A percentile compares a stretch with the other conserved stretches of the same genome.
phyloP scores from a whole-genome alignment of 768 basidiomycete genomes.

The Polyporus arcularius region DNA sequence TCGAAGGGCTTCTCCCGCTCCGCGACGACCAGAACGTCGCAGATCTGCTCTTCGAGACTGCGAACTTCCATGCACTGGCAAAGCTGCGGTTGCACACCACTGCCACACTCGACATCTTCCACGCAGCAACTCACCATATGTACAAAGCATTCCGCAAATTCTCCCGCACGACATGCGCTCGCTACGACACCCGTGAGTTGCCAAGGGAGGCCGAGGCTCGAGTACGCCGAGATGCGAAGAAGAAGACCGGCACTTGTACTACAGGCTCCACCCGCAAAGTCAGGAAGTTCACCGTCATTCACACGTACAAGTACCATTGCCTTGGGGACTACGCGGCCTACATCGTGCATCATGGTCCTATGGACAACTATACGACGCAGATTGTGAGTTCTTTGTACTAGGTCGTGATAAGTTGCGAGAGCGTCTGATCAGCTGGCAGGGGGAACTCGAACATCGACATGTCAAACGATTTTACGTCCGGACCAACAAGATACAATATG shows the following conservation, averaged over 20 bases:
- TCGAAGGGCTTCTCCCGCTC: no score
- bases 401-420: no score
- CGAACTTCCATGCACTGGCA: conserved; percentile 39
- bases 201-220: conserved; percentile 35
- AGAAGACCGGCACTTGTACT: background rate
- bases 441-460: conserved; percentile 37
- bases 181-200: conserved; percentile 36
- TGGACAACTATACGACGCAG: no score
- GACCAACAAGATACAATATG: conserved; percentile 37
- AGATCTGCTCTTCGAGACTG: conserved; percentile 34
- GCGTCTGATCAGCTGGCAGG: conserved; percentile 23
- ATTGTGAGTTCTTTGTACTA: no score
- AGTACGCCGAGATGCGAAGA: conserved; percentile 6
- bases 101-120: conserved; percentile 26
- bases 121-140: no score
- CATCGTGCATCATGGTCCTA: no score
- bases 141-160: conserved; percentile 33
- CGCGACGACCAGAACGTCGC: conserved; percentile 20
- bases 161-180: conserved; percentile 24
- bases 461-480: conserved; percentile 39
- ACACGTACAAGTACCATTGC: no score
- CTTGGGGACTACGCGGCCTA: no score
- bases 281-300: no score
- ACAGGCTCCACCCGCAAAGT: background rate
- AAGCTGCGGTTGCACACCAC: conserved; percentile 42